Base-by-base conservation (phyloP, 768 basidiomycete genomes). In the Suillus paluster region DNA sequence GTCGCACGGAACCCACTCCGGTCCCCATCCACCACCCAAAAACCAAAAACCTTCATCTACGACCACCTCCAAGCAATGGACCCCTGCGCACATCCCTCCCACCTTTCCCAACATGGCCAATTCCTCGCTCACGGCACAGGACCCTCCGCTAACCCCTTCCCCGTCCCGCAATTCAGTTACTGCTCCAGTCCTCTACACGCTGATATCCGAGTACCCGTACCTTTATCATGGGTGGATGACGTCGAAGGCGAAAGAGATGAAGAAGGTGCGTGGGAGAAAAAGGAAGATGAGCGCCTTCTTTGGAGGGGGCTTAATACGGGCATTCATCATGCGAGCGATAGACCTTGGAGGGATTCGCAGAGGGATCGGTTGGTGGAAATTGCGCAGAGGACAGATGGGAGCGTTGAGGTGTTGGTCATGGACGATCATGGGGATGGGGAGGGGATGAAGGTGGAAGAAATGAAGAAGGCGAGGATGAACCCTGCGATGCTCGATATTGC, bases 271-370 rank as follows among this genome's bases (percentile, higher is more conserved):
- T 91, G 86, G 82, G 82, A 85, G n/a, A 79, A 85, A n/a, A 91
- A 87, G 75, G 48, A 73, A 4, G 82, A 89, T 70, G 83, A 87
- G 67, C 76, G 83, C 7, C 68, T 90, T 21, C 76, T 88, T 57
- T 91, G 90, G 90, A 79, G 90, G 56, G 90, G 90, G 9, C 81
- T 83, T 41, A 88, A 84, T 52, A 90, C 89, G 0, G 90, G 89
- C 19, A 86, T 84, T 30, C 73, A 65, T 56, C 77, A 83, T 57
- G 67, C 71, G 23, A 60, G 64, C 6, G 65, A 67, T 8, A 78
- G 76, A 10, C 76, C 77, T 1, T 87, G 86, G 86, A 65, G 75
- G 63, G 69, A 74, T 25, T 77, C 82, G 15, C 86, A 87, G 63
- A 73, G 86, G 3, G 68, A 80, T 33, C 73, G 78, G 39, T 70